Percentiles rank a stretch among this genome's conserved stretches.
Conservation (phyloP, 768 basidiomycete species). For the Serpula lacrymans region DNA sequence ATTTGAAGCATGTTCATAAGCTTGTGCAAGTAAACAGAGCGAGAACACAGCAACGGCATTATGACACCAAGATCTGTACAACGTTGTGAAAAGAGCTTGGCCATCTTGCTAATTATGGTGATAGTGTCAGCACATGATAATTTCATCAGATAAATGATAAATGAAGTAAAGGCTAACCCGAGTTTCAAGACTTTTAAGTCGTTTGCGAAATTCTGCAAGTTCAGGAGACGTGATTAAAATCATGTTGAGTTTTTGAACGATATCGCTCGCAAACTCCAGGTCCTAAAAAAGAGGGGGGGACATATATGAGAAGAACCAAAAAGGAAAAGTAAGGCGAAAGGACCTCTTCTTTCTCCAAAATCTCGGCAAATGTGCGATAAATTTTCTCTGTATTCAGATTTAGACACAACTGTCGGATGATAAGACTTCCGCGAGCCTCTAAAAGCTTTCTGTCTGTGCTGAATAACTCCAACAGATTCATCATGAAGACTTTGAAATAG, state of each 20-base stretch:
- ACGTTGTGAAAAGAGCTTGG: conserved; percentile 87
- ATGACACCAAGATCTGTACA: conserved; percentile 98
- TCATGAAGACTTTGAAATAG: conserved; percentile 95
- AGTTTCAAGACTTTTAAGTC: conserved; percentile 90
- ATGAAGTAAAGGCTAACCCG: conserved; percentile 55
- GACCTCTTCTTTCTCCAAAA: conserved; percentile 97
- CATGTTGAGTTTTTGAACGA: conserved; percentile 95
- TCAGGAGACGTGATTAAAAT: conserved; percentile 97
- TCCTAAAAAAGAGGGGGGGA: conserved; percentile 51
- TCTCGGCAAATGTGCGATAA: conserved; percentile 94
- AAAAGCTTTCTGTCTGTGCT: conserved; percentile 89
- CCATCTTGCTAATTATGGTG: conserved; percentile 74
- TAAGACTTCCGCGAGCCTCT: conserved; percentile 90
- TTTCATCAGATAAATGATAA: background rate
- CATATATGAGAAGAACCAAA: background rate
- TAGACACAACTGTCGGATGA: conserved; percentile 91
- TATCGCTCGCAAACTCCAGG: conserved; percentile 94
- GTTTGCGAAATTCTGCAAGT: conserved; percentile 88
- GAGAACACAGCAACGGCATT: conserved; percentile 97
- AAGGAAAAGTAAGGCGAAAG: conserved; percentile 15
- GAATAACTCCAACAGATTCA: conserved; percentile 90
- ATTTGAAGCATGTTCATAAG: conserved; percentile 98
- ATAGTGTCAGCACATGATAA: background rate
- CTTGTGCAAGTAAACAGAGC: conserved; percentile 93
- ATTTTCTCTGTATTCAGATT: conserved; percentile 95